These are phyloP conservation scores for Dendrocalamus sinicus DNA, from an alignment of 176 grass and related monocot species.

Conservation along the genomic window DNA sequence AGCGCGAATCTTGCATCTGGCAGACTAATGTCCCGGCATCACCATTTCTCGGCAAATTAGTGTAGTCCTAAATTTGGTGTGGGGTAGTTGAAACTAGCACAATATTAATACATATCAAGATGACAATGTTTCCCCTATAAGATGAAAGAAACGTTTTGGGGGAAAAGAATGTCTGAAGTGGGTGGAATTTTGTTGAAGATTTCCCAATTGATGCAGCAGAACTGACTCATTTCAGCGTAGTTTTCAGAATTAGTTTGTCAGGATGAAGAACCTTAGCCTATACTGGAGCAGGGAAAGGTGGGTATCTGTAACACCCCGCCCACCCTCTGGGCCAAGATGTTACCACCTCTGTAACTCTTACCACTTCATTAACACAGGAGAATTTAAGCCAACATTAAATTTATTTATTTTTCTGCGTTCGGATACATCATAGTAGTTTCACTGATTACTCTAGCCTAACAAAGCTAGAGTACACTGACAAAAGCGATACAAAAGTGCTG, in stretches of 20 bases:
- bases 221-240: not conserved
- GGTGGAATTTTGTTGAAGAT: not conserved
- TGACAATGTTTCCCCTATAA: not conserved
- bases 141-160: not conserved
- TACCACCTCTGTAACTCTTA: no score
- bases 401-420: no score
- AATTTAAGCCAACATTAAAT: no score
- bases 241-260: constrained; percentile 2
- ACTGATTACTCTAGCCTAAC: no score
- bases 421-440: no score
- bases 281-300: not conserved
- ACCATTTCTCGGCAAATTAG: not conserved
- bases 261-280: not conserved
- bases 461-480: no score
- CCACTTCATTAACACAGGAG: no score
- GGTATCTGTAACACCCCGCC: no score
- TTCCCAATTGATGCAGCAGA: not conserved
- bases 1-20: not conserved
- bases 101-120: not conserved
- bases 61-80: not conserved
- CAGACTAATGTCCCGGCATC: not conserved
- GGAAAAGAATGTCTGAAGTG: not conserved
- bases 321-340: no score
- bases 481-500: no score
- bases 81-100: not conserved